Evolutionary conservation across 805 yeast species (phyloP).

Genomic region (Wickerhamomyces ciferrii): DNA sequence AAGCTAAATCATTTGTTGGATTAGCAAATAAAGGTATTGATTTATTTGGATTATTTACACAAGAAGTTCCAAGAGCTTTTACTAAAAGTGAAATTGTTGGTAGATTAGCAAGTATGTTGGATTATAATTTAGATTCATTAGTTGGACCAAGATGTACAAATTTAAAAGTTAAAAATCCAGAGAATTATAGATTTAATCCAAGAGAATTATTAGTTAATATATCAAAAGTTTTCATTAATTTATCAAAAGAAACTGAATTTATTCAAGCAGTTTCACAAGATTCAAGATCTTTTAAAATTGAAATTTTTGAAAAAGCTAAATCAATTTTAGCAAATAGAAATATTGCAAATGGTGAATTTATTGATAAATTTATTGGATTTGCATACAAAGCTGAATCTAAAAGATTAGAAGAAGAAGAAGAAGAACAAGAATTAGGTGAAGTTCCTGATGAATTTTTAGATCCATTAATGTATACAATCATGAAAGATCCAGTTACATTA

Average conservation of each 20-base stretch:
- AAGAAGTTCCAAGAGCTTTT: constrained; percentile 83
- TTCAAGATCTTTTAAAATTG: constrained; percentile 77
- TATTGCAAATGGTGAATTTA: constrained; percentile 49
- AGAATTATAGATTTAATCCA: constrained; percentile 79
- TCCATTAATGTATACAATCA: constrained; percentile 92
- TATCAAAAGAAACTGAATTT: constrained; percentile 61
- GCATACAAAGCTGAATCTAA: constrained; percentile 60
- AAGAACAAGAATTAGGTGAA: constrained; percentile 86
- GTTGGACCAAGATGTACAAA: constrained; percentile 94
- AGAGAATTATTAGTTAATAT: constrained; percentile 61
- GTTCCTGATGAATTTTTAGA: constrained; percentile 95
- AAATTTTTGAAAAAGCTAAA: constrained; percentile 66
- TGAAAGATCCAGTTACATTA: constrained; percentile 94
- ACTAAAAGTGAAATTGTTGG: constrained; percentile 87
- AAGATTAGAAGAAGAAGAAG: constrained; percentile 63
- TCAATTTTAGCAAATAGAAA: constrained; percentile 52
- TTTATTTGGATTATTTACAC: constrained; percentile 75
- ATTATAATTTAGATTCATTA: constrained; percentile 85
- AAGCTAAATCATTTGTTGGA: constrained; percentile 78
- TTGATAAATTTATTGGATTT: constrained; percentile 47
- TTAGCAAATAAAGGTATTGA: constrained; percentile 78
- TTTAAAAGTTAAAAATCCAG: constrained; percentile 80
- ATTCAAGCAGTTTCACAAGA: constrained; percentile 82
- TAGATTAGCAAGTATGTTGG: constrained; percentile 91
- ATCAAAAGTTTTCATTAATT: constrained; percentile 70